phyloP scores from a whole-genome alignment of 441 rosid species.

The Populus hybrid region DNA sequence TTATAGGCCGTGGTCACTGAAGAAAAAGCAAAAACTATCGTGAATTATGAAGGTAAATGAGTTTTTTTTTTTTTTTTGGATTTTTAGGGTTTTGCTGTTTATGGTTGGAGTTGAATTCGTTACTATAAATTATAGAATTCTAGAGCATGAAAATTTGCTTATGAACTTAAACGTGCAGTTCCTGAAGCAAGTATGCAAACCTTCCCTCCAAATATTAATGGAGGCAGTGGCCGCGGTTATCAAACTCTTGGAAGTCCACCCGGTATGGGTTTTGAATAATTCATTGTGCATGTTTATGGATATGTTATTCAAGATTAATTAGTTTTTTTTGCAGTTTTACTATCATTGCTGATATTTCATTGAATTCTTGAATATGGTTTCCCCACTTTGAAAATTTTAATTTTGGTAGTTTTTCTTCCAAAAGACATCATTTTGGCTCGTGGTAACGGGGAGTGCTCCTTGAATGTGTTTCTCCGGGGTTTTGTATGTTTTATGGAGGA shows the following conservation, averaged over 20 bases:
- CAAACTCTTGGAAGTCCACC: constrained; percentile 60
- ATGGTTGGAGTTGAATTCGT: neutral
- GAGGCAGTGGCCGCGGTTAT: constrained; percentile 60
- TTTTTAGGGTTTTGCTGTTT: constrained; percentile 8
- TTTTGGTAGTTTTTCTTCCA: neutral
- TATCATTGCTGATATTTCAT: neutral
- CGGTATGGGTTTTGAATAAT: constrained; percentile 41
- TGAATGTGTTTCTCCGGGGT: neutral
- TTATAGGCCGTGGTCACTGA: constrained; percentile 71
- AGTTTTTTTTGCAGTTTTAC: neutral
- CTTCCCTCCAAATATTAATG: constrained; percentile 53
- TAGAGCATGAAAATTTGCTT: constrained; percentile 5
- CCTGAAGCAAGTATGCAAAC: constrained; percentile 73
- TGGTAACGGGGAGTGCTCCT: neutral
- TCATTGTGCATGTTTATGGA: neutral
- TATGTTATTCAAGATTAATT: constrained; percentile 1
- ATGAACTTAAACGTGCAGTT: constrained; percentile 36
- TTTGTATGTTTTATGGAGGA: neutral
- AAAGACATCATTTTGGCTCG: neutral
- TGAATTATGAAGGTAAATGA: constrained; percentile 49
- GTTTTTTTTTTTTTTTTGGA: neutral
- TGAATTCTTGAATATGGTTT: neutral
- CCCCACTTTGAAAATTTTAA: neutral
- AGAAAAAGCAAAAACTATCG: constrained; percentile 33
- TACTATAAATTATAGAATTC: neutral